phyloP scores from a whole-genome alignment of 1,139 yeast genomes.

The Candida sojae region DNA sequence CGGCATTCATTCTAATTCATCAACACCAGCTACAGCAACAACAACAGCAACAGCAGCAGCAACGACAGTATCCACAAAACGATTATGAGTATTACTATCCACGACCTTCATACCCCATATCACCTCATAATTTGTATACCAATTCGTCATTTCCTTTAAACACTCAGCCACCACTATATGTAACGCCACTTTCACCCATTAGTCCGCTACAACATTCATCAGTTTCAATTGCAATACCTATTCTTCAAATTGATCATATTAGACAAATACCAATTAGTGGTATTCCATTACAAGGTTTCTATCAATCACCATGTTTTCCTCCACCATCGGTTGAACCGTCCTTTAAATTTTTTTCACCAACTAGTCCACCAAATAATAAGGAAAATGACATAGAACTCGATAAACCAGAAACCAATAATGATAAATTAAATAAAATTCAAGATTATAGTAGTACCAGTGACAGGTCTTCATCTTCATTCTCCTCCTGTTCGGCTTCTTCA shows the following conservation, averaged over 20 bases:
- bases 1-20: background rate
- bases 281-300: slow-evolving; percentile 12
- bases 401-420: background rate
- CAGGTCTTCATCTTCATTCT: background rate
- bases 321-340: background rate
- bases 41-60: background rate
- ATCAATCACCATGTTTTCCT: background rate
- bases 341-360: slow-evolving; percentile 3
- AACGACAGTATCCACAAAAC: no score
- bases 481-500: slow-evolving; percentile 7
- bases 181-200: background rate
- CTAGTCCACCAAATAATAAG: slow-evolving; percentile 4
- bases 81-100: background rate
- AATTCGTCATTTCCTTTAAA: background rate
- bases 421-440: background rate
- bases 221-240: slow-evolving; percentile 48
- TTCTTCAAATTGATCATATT: slow-evolving; percentile 25
- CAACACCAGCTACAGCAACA: background rate
- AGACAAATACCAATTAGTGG: slow-evolving; percentile 28
- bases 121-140: background rate
- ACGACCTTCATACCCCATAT: background rate
- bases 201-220: background rate
- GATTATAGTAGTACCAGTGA: background rate
- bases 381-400: background rate
- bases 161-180: background rate